Evolutionary conservation across 805 yeast species (phyloP), one percentile per base, ranked within the genome.

Genomic region (Starmerella khaoyaiensis): DNA sequence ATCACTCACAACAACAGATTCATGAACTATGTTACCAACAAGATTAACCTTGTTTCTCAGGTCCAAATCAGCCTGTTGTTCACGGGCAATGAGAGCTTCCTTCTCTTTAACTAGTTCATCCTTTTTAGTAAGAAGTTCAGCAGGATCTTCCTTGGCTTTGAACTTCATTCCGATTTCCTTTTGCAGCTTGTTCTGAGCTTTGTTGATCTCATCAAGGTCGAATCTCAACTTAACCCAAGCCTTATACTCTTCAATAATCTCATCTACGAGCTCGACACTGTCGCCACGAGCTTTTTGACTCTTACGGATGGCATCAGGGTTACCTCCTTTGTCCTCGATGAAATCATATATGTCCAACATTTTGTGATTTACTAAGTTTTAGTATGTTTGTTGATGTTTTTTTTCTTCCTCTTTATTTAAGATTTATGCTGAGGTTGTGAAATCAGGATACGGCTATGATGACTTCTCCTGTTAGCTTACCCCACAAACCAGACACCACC

Each of bases 251-350:
- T 65, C 69, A 57, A 90, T 82, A 59, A 90, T 86, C 64, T 87
- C 95, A 59, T 90, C 98, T 36, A 90, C 97, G 36, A 90, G 56
- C 62, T 90, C 98, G 36, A 86, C 97, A 24, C 90, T 66, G 51
- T 73, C 97, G 45, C 93, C 94, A 68, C 98, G 83, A 45, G 93
- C 94, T 60, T 66, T 74, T 63, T 90, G 98, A 26, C 96, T 86
- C 55, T 66, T 72, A 59, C 79, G 79, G 58, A 90, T 83, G 37
- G 67, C 67, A 50, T 86, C 87, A 29, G 98, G 95, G 60, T 86
- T 74, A 46, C 98, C 98, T 42, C 98, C 98, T 64, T 84, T 87
- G 58, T 90, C 98, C 51, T 76, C 94, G 51, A 90, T 77, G 59
- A 90, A 90, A 57, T 80, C 79, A 49, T 78, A 68, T 49, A 90